Base-by-base conservation (phyloP, 805 yeast species). In the Candida montana region DNA sequence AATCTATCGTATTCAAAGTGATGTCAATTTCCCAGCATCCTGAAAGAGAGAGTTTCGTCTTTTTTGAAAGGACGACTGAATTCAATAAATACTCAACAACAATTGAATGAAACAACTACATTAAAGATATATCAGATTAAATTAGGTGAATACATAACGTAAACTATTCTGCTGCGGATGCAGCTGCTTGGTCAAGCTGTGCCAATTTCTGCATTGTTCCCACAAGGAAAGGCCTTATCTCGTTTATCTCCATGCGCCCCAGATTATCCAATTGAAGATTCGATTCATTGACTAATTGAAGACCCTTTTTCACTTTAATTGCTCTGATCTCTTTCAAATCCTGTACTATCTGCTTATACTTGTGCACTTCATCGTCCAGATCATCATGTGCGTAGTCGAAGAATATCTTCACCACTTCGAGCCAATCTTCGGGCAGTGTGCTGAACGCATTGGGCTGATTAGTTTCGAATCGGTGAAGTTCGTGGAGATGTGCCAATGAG, bases 391-490 rank as follows among this genome's bases (percentile, higher is more conserved):
- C 95, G 33, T 69, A 69, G 4, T 59, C 59, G 35, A 91, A 68
- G 36, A 91, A 64, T 11, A 83, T 70, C 50, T 83, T 85, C 4
- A 91, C 75, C 1, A 83, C 57, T 38, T 91, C 95, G 18, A 89
- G 67, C 99, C 99, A 93, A 57, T 82, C 77, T 79, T 83, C 81
- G 0, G 98, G 98, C 37, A 91, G 62, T 7, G 69, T 63, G 41
- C 87, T 74, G 56, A 91, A 91, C 45, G 74, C 65, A 27, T 72
- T 71, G 1, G 77, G 71, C 41, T 73, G 58, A 5, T 68, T 66
- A 27, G 77, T 65, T 56, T 91, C 98, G 46, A 75, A 81, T 17
- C 82, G 86, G 51, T 83, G 77, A 33, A 72, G 68, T 6, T 67
- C 69, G 40, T 74, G 74, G 42, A 91, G 60, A 37, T 67, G 68